Conservation (phyloP, 148 eudicot genomes). For the Heliamphora exappendiculata region DNA sequence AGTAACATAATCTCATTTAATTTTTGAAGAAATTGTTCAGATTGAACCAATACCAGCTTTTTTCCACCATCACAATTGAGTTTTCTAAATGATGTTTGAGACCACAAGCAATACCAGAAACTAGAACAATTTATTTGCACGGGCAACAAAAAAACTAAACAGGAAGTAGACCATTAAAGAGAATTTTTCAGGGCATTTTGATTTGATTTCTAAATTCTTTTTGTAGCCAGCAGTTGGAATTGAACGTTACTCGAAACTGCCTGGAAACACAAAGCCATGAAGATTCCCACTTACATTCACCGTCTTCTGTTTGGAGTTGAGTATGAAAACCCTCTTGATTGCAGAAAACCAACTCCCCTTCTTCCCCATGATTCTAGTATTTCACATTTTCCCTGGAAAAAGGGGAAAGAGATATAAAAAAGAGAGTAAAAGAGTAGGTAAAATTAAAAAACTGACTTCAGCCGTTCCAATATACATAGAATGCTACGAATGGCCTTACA, state of each 20-base stretch:
- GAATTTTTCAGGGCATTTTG: neutral
- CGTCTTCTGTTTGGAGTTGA: slow-evolving; percentile 71
- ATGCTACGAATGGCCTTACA: neutral
- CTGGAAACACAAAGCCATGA: neutral
- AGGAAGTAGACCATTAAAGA: neutral
- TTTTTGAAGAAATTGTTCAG: neutral
- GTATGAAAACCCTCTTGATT: slow-evolving; percentile 72
- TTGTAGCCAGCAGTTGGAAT: neutral
- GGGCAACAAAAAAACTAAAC: neutral
- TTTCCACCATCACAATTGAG: neutral
- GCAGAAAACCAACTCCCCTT: slow-evolving; percentile 99
- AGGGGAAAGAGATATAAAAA: neutral
- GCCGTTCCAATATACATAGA: neutral
- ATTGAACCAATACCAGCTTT: too few species aligned
- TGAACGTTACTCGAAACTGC: neutral
- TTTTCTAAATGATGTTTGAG: neutral
- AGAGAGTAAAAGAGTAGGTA: too few species aligned
- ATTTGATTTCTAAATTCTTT: neutral
- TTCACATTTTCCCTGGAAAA: slow-evolving; percentile 32
- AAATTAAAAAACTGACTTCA: neutral
- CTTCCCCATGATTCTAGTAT: slow-evolving; percentile 87
- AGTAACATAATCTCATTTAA: neutral
- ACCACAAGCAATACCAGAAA: neutral
- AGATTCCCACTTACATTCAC: slow-evolving; percentile 45
- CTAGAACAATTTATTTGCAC: neutral